phyloP scores from a whole-genome alignment of 2,329 filamentous ascomycete genomes.

The Lecanosticta acicola region DNA sequence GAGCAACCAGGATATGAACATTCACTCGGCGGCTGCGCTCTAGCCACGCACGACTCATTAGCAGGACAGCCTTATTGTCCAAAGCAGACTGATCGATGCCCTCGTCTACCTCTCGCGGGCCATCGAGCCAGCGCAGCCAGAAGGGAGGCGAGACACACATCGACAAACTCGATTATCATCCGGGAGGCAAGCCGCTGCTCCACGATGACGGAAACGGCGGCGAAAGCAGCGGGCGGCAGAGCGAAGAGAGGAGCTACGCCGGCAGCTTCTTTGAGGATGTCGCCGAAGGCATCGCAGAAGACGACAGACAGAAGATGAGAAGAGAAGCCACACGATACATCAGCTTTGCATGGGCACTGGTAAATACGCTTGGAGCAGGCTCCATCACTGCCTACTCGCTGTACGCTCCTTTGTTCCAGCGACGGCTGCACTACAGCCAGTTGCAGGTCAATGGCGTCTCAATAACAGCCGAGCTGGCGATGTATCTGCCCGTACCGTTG shows the following conservation, averaged over 20 bases:
- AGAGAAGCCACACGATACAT: slow-evolving; percentile 49
- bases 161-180: slow-evolving; percentile 48
- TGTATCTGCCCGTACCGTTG: slow-evolving; percentile 87
- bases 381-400: slow-evolving; percentile 91
- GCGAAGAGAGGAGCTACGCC: slow-evolving; percentile 42
- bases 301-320: slow-evolving; percentile 51
- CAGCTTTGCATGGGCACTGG: slow-evolving; percentile 56
- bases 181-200: slow-evolving; percentile 39
- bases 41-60: too few species aligned
- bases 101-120: slow-evolving; percentile 14
- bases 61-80: too few species aligned
- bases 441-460: slow-evolving; percentile 86
- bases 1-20: neutral
- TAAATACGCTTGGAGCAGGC: slow-evolving; percentile 72
- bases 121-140: slow-evolving; percentile 16
- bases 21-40: too few species aligned
- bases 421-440: slow-evolving; percentile 79
- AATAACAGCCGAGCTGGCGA: slow-evolving; percentile 77
- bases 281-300: slow-evolving; percentile 54
- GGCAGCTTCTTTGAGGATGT: slow-evolving; percentile 56
- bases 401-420: slow-evolving; percentile 86
- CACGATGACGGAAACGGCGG: slow-evolving; percentile 26
- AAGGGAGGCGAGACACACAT: slow-evolving; percentile 30
- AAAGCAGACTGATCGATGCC: slow-evolving; percentile 4
- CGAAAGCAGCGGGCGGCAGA: slow-evolving; percentile 28